phyloP scores from a whole-genome alignment of 305 asterid genomes.

The Nicotiana rustica region DNA sequence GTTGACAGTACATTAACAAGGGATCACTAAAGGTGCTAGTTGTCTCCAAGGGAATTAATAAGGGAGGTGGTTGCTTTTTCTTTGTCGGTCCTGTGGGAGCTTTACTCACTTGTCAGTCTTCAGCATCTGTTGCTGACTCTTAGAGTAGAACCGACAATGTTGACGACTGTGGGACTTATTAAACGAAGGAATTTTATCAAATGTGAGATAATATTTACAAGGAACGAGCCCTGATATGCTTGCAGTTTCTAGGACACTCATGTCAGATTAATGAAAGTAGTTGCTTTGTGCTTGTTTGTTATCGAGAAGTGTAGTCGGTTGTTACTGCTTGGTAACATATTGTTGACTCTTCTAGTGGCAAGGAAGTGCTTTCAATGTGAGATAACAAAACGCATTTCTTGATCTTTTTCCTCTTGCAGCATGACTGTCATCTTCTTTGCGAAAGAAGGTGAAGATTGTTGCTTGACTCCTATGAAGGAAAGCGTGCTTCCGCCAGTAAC shows the following conservation, averaged over 20 bases:
- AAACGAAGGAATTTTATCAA: not conserved
- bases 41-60: not conserved
- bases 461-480: conserved; percentile 74
- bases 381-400: conserved; percentile 18
- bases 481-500: conserved; percentile 69
- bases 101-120: not conserved
- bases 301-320: not conserved
- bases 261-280: not conserved
- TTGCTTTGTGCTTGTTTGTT: not conserved
- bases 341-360: not conserved
- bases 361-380: not conserved
- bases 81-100: conserved; percentile 7
- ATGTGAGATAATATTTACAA: not conserved
- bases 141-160: not conserved
- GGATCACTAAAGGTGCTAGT: not conserved
- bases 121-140: conserved; percentile 26
- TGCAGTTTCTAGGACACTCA: not conserved
- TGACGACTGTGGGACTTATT: not conserved
- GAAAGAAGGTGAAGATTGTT: conserved; percentile 90
- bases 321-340: not conserved
- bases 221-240: not conserved
- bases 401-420: conserved; percentile 57
- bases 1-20: too few relatives aligned
- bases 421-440: conserved; percentile 88
- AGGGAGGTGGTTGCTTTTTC: not conserved